Evolutionary conservation across 768 basidiomycete species (phyloP).

Genomic region (Rhodotorula kratochvilovae): DNA sequence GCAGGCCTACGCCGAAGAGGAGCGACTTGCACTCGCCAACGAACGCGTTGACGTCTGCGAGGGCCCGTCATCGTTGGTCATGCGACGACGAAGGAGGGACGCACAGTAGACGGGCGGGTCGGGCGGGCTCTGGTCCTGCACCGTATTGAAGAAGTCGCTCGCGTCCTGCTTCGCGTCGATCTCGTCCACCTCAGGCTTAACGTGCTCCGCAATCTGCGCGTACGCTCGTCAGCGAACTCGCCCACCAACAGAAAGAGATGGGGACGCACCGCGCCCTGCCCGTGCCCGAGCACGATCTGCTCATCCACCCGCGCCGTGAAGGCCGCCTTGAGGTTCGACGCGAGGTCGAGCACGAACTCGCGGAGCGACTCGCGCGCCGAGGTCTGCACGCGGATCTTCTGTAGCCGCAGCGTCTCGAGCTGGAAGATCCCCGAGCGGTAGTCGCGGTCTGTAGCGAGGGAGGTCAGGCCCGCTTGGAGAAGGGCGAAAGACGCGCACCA

Average conservation of each 20-base stretch:
- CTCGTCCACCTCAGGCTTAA: slow-evolving; percentile 6
- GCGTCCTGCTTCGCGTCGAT: slow-evolving; percentile 31
- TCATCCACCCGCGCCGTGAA: slow-evolving; percentile 12
- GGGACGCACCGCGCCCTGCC: slow-evolving; percentile 17
- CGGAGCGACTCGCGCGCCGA: slow-evolving; percentile 32
- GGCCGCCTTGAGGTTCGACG: slow-evolving; percentile 14
- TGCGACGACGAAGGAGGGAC: not conserved
- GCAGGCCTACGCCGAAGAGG: slow-evolving; percentile 40
- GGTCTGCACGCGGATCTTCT: slow-evolving; percentile 37
- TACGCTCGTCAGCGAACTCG: too few relatives aligned
- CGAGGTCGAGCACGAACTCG: slow-evolving; percentile 40
- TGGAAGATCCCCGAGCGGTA: slow-evolving; percentile 36
- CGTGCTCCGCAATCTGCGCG: slow-evolving; percentile 21
- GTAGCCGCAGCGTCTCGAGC: slow-evolving; percentile 43
- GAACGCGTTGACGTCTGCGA: slow-evolving; percentile 32
- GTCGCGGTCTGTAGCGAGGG: slow-evolving; percentile 15
- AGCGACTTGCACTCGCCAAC: slow-evolving; percentile 41
- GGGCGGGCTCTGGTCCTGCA: not conserved
- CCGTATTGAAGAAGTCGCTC: not conserved
- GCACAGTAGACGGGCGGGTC: slow-evolving; percentile 35
- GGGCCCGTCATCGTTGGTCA: not conserved
- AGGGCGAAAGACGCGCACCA: slow-evolving; percentile 21
- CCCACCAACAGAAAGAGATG: not conserved
- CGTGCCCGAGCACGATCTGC: slow-evolving; percentile 10
- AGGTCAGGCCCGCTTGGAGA: not conserved